Conservation (phyloP, 1,139 yeast species). For the Spencermartinsiella ligniputridi region DNA sequence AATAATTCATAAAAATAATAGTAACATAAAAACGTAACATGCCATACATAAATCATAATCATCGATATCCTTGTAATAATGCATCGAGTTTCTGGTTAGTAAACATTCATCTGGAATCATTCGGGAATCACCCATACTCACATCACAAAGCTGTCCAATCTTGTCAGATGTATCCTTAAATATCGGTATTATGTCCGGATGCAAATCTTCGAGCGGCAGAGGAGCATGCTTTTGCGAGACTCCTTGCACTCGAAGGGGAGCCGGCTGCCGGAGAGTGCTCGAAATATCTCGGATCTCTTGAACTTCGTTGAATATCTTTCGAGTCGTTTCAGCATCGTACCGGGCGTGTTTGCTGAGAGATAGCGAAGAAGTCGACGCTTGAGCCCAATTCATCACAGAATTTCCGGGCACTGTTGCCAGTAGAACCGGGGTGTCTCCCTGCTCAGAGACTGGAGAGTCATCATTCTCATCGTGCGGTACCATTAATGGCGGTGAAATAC, state of each 20-base stretch:
- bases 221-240: neutral
- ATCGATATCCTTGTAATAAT: constrained; percentile 19
- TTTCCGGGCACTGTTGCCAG: constrained; percentile 1
- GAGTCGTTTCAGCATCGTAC: neutral
- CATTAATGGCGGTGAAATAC: constrained; percentile 17
- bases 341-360: constrained; percentile 1
- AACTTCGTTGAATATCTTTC: constrained; percentile 1
- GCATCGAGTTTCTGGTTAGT: constrained; percentile 23
- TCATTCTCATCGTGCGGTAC: constrained; percentile 15
- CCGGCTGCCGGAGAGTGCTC: neutral
- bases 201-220: constrained; percentile 17
- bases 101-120: neutral
- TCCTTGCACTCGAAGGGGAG: neutral
- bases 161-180: constrained; percentile 28
- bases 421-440: constrained; percentile 17
- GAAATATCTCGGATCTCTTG: neutral
- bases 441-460: constrained; percentile 22
- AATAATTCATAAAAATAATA: too few species aligned
- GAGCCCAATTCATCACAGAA: constrained; percentile 3
- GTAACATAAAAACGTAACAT: too few species aligned
- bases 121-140: constrained; percentile 7
- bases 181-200: constrained; percentile 31
- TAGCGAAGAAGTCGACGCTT: constrained; percentile 11
- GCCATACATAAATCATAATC: too few species aligned
- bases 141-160: constrained; percentile 25